A percentile compares a stretch with the other conserved stretches of the same genome.
These are phyloP conservation scores for Glycine latifolia DNA, from an alignment of 306 rosid species.

Conservation along the genomic window DNA sequence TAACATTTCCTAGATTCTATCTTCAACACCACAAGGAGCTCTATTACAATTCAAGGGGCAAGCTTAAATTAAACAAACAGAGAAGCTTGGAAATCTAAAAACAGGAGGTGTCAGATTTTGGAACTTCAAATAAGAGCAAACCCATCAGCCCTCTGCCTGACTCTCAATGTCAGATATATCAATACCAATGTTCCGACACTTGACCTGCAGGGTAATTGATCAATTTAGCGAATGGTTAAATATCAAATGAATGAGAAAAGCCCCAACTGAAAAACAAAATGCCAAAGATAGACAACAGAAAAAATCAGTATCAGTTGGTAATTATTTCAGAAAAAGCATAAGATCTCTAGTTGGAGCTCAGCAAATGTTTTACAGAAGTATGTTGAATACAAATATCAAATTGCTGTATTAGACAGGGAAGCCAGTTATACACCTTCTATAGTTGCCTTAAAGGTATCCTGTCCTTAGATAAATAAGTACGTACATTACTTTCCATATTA, in stretches of 20 bases:
- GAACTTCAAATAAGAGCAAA: slow-evolving; percentile 54
- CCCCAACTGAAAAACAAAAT: neutral
- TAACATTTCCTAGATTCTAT: slow-evolving; percentile 39
- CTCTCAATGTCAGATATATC: slow-evolving; percentile 85
- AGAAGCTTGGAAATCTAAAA: slow-evolving; percentile 40
- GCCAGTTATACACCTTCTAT: neutral
- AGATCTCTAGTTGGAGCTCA: neutral
- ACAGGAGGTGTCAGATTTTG: slow-evolving; percentile 31
- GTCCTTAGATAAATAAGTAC: neutral
- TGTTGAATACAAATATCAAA: neutral
- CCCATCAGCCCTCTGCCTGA: slow-evolving; percentile 68
- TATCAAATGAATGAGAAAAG: neutral
- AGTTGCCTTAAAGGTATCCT: neutral
- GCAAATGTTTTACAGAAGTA: neutral
- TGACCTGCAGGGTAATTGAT: slow-evolving; percentile 63
- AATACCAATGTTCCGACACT: slow-evolving; percentile 88
- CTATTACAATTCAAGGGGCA: slow-evolving; percentile 44
- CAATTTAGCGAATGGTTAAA: slow-evolving; percentile 38
- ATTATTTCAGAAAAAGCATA: neutral
- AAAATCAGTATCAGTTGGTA: neutral
- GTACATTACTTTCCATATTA: neutral
- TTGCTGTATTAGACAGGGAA: neutral
- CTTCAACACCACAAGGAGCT: slow-evolving; percentile 40
- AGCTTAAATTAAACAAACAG: slow-evolving; percentile 34
- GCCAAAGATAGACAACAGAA: neutral